These are phyloP conservation scores for Claviceps capensis DNA, from an alignment of 2,329 filamentous ascomycete species.

Conservation along the genomic window DNA sequence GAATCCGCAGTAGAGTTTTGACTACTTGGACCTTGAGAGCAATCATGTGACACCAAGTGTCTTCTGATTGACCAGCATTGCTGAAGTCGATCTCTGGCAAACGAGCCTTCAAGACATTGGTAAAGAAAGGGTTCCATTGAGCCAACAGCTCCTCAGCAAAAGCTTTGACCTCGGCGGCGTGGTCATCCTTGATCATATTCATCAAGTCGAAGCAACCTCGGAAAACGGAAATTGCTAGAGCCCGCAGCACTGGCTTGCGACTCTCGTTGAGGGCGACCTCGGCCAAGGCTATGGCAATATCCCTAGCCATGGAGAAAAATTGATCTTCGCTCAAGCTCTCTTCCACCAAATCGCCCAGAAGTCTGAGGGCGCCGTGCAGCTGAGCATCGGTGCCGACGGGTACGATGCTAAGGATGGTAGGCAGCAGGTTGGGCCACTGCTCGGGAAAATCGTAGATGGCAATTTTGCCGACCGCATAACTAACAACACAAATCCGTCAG, in stretches of 20 bases:
- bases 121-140: slow-evolving; percentile 84
- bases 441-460: slow-evolving; percentile 88
- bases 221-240: slow-evolving; percentile 81
- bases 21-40: slow-evolving; percentile 88
- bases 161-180: slow-evolving; percentile 69
- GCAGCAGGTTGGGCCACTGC: slow-evolving; percentile 82
- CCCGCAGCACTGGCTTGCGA: slow-evolving; percentile 63
- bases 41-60: slow-evolving; percentile 67
- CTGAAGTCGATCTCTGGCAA: slow-evolving; percentile 49
- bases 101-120: slow-evolving; percentile 59
- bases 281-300: slow-evolving; percentile 74
- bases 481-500: slow-evolving; percentile 14
- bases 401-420: slow-evolving; percentile 65
- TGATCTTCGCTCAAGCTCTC: slow-evolving; percentile 89
- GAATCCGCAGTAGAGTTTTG: slow-evolving; percentile 83
- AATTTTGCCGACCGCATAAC: slow-evolving; percentile 78
- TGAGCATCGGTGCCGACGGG: slow-evolving; percentile 63
- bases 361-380: slow-evolving; percentile 77
- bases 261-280: slow-evolving; percentile 64
- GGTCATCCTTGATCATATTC: slow-evolving; percentile 92
- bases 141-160: slow-evolving; percentile 80
- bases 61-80: slow-evolving; percentile 35
- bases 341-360: slow-evolving; percentile 80
- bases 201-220: slow-evolving; percentile 85
- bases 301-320: slow-evolving; percentile 79